These are phyloP conservation scores for Emergomyces pasteurianus DNA, from an alignment of 2,329 filamentous ascomycete species.

Conservation along the genomic window DNA sequence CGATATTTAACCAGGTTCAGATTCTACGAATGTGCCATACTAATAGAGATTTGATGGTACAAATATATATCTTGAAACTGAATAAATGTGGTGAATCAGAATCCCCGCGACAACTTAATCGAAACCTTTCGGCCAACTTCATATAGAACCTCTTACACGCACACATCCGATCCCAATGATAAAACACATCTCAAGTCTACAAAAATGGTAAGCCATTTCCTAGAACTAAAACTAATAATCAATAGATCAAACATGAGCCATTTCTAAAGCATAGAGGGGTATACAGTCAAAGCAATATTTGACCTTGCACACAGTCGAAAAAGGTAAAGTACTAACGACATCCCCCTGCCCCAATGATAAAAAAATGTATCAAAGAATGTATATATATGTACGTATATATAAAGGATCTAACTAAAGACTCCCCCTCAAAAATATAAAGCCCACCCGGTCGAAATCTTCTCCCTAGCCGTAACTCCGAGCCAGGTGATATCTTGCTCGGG, in stretches of 20 bases:
- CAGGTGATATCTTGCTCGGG: slow-evolving; percentile 76
- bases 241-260: neutral
- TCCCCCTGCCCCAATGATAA: slow-evolving; percentile 12
- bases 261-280: slow-evolving; percentile 11
- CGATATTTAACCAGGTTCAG: no score
- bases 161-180: neutral
- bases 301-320: slow-evolving; percentile 78
- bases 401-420: slow-evolving; percentile 17
- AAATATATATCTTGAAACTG: neutral
- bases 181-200: neutral
- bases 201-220: slow-evolving; percentile 15
- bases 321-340: slow-evolving; percentile 47
- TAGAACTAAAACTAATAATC: neutral
- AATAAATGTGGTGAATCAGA: neutral
- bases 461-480: slow-evolving; percentile 61
- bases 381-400: slow-evolving; percentile 11
- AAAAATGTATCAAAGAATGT: neutral
- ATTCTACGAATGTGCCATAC: neutral
- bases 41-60: neutral
- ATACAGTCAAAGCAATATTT: slow-evolving; percentile 93
- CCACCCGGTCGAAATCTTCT: slow-evolving; percentile 75
- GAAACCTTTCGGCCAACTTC: no score
- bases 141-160: neutral
- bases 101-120: neutral
- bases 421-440: slow-evolving; percentile 42